A percentile compares a stretch with the other conserved stretches of the same genome.
phyloP scores from a whole-genome alignment of 2,329 filamentous ascomycete genomes.

The Fusarium heterosporum region DNA sequence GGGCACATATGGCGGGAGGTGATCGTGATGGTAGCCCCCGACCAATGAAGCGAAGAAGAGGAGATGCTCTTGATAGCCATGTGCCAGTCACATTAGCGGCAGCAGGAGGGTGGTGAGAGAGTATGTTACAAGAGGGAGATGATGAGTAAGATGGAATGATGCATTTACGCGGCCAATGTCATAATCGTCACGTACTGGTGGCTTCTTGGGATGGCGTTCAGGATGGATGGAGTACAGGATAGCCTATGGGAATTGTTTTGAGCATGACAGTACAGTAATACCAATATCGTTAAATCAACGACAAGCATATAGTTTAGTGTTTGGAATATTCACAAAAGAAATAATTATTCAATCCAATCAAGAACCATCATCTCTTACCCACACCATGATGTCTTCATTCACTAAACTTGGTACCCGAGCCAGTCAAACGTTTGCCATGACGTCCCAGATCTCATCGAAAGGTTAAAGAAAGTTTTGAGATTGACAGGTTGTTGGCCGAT shows the following conservation, averaged over 20 bases:
- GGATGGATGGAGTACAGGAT: slow-evolving; percentile 9
- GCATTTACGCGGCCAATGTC: slow-evolving; percentile 37
- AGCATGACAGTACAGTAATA: slow-evolving; percentile 28
- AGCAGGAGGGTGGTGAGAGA: slow-evolving; percentile 48
- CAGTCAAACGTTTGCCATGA: slow-evolving; percentile 2
- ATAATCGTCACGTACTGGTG: slow-evolving; percentile 29
- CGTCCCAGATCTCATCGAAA: slow-evolving; percentile 1
- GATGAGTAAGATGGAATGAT: slow-evolving; percentile 23
- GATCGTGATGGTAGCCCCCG: slow-evolving; percentile 53
- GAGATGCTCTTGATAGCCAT: slow-evolving; percentile 49
- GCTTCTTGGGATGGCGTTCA: not conserved
- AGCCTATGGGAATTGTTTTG: slow-evolving; percentile 24
- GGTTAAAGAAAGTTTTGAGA: slow-evolving; percentile 5
- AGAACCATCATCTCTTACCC: not conserved
- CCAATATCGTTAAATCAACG: slow-evolving; percentile 32
- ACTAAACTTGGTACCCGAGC: not conserved
- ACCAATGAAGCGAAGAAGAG: slow-evolving; percentile 54
- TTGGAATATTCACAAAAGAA: slow-evolving; percentile 1
- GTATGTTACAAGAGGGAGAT: slow-evolving; percentile 5
- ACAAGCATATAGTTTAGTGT: slow-evolving; percentile 30
- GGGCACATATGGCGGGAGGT: slow-evolving; percentile 50
- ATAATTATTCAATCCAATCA: slow-evolving; percentile 6
- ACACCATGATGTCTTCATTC: not conserved
- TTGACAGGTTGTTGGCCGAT: slow-evolving; percentile 21
- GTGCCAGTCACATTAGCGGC: slow-evolving; percentile 49